These are phyloP conservation scores for Lasiosphaeria ovina DNA, from an alignment of 495 filamentous ascomycete species.

Conservation along the genomic window DNA sequence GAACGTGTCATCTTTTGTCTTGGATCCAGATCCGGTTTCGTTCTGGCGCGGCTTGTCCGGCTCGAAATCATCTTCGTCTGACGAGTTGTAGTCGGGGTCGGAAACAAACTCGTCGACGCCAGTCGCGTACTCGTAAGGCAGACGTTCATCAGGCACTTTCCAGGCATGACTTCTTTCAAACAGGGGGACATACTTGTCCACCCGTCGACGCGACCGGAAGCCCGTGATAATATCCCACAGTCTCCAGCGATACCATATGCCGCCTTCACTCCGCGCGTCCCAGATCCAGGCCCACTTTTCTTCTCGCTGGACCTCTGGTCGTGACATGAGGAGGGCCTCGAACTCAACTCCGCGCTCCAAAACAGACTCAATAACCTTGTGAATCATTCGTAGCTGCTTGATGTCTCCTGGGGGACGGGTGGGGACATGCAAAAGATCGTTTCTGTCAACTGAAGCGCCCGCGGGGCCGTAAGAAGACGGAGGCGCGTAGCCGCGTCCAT, in stretches of 20 bases:
- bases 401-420: slow-evolving; percentile 76
- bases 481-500: slow-evolving; percentile 77
- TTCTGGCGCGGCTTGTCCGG: slow-evolving; percentile 63
- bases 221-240: slow-evolving; percentile 79
- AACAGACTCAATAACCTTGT: slow-evolving; percentile 79
- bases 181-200: slow-evolving; percentile 52
- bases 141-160: slow-evolving; percentile 61
- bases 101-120: slow-evolving; percentile 72
- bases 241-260: slow-evolving; percentile 87
- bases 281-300: slow-evolving; percentile 94
- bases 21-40: slow-evolving; percentile 37
- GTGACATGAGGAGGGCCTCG: slow-evolving; percentile 87
- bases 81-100: slow-evolving; percentile 81
- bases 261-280: slow-evolving; percentile 76
- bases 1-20: slow-evolving; percentile 64
- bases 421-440: slow-evolving; percentile 62
- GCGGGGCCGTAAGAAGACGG: slow-evolving; percentile 62
- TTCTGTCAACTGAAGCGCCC: slow-evolving; percentile 45
- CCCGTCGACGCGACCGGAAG: slow-evolving; percentile 30
- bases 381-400: slow-evolving; percentile 77
- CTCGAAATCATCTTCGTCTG: slow-evolving; percentile 83
- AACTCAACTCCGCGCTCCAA: slow-evolving; percentile 82
- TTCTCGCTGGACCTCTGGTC: slow-evolving; percentile 72
- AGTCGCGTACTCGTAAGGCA: slow-evolving; percentile 75
- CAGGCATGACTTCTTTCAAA: slow-evolving; percentile 72